These are phyloP conservation scores for Helotiales sp. DNA, from an alignment of 2,329 filamentous ascomycete genomes.

Conservation along the genomic window DNA sequence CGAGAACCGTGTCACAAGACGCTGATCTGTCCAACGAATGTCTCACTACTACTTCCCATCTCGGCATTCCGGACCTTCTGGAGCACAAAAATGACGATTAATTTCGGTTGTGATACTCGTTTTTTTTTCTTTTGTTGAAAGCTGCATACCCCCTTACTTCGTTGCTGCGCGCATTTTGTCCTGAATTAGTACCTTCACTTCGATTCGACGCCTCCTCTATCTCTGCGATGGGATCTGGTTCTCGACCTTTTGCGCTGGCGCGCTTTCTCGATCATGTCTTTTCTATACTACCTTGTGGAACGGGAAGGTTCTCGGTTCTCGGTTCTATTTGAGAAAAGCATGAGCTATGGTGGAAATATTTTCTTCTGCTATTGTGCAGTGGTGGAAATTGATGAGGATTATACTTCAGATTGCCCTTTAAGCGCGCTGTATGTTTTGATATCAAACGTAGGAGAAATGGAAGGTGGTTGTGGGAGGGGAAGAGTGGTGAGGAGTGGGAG, in stretches of 20 bases:
- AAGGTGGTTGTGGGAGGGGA: neutral
- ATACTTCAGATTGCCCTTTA: neutral
- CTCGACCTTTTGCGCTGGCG: neutral
- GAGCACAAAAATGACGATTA: constrained; percentile 13
- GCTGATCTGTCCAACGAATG: constrained; percentile 2
- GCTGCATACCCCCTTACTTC: constrained; percentile 25
- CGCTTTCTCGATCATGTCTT: neutral
- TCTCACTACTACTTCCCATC: neutral
- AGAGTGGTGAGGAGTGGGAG: neutral
- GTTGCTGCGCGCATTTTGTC: constrained; percentile 1
- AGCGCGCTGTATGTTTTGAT: neutral
- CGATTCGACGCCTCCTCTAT: neutral
- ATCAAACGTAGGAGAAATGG: neutral
- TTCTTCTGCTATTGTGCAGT: neutral
- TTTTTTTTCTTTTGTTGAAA: constrained; percentile 13
- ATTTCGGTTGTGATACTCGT: constrained; percentile 19
- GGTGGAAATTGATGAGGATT: neutral
- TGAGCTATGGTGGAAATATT: no score
- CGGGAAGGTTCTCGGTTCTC: neutral
- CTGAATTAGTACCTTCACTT: neutral
- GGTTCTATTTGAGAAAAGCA: neutral
- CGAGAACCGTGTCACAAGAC: constrained; percentile 21
- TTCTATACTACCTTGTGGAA: constrained; percentile 1
- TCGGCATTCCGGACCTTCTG: constrained; percentile 8
- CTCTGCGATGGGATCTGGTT: neutral